Evolutionary conservation across 2,329 filamentous ascomycete species (phyloP).

Genomic region (Bipolaris oryzae): DNA sequence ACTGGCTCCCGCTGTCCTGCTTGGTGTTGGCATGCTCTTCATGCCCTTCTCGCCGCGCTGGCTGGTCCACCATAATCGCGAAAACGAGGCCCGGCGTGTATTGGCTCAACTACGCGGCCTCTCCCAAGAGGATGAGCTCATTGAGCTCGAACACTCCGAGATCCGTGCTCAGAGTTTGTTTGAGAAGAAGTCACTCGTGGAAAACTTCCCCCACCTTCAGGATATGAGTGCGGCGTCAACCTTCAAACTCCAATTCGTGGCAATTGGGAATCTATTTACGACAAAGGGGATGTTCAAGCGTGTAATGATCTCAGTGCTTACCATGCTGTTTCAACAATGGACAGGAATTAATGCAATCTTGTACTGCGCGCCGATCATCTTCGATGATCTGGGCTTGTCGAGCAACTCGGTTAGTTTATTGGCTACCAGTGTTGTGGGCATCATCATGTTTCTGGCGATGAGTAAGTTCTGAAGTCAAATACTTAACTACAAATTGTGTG

Average conservation of each 20-base stretch:
- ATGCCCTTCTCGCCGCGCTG: conserved; percentile 81
- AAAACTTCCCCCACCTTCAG: conserved; percentile 69
- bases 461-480: conserved; percentile 24
- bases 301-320: conserved; percentile 64
- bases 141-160: conserved; percentile 77
- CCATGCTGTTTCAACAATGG: conserved; percentile 51
- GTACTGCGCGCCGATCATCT: conserved; percentile 59
- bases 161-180: conserved; percentile 80
- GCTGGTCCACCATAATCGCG: conserved; percentile 72
- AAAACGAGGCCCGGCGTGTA: conserved; percentile 68
- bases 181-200: conserved; percentile 71
- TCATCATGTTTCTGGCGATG: conserved; percentile 67
- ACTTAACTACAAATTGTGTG: too few species aligned
- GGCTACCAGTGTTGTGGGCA: conserved; percentile 73
- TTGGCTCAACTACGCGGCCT: conserved; percentile 69
- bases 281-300: conserved; percentile 69
- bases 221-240: conserved; percentile 64
- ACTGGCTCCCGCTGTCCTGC: conserved; percentile 67
- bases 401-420: conserved; percentile 61
- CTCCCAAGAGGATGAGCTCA: conserved; percentile 67
- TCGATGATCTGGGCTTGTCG: conserved; percentile 54
- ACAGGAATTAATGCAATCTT: conserved; percentile 56
- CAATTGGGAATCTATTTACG: conserved; percentile 68
- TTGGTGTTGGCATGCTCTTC: conserved; percentile 74
- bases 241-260: conserved; percentile 65